Evolutionary conservation across 2,329 filamentous ascomycete genomes (phyloP), one percentile per base, ranked within the genome.

Genomic region (Ascochyta pisi): DNA sequence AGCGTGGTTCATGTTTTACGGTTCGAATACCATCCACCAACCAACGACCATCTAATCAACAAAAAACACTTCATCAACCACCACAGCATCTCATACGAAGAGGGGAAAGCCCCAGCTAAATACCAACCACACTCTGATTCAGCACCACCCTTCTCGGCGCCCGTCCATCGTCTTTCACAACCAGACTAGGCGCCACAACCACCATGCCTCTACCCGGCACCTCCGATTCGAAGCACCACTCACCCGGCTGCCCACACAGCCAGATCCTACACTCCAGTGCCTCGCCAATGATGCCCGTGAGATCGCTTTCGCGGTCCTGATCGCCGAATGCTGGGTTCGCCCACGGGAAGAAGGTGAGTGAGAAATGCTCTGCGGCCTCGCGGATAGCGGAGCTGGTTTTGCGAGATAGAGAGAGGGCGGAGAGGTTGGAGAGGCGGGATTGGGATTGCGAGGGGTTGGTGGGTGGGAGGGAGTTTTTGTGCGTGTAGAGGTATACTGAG

Each of bases 311-410:
- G 33, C 64, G 66, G 8, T 71, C 70, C 24, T 64, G 59, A 33
- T 74, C 72, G 10, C 50, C 49, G 10, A 58, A 59, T 3, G 49
- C 40, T 3, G 72, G 72, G 45, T 72, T 68, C 5, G 69, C 68
- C 72, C 72, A 74, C 1, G 71, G 69, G 43, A 74, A 74, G 58
- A 74, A 74, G 0, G 69, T 68, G 5, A 74, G 61, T 4, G 65
- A 61, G 56, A 74, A 74, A 53, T 71, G 67, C 45, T 73, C 69
- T 1, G 72, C 71, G n/a, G 70, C 69, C 64, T 73, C 69, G 33
- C 65, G 66, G 9, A 69, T 65, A n/a, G 63, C 58, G 10, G 67
- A 65, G 50, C 29, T 55, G 24, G 23, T 55, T 19, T 47, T 31
- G n/a, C 52, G 47, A 38, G 29, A 35, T 43, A 57, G 9, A 1